Conservation (phyloP, 2,329 filamentous ascomycete species). For the Raffaelea arxii region DNA sequence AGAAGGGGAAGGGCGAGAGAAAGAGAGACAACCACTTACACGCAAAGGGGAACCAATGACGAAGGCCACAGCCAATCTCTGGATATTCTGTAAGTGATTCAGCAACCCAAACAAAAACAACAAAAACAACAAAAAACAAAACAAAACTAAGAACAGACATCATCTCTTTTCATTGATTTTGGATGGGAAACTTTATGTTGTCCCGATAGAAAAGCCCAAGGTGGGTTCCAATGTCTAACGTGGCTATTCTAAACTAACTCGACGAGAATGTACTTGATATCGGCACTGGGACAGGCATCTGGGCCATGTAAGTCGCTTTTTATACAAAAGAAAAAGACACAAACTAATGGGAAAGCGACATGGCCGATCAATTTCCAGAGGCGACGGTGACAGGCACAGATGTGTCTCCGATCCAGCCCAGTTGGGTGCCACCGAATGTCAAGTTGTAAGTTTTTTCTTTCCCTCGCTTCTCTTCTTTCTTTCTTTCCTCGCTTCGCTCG, state of each 20-base stretch:
- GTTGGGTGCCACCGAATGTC: constrained; percentile 8
- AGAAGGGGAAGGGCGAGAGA: too few species aligned
- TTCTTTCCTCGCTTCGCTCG: background rate
- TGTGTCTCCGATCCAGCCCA: constrained; percentile 27
- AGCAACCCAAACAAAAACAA: background rate
- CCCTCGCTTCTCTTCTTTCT: background rate
- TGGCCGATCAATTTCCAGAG: constrained; percentile 6
- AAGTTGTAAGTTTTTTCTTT: too few species aligned
- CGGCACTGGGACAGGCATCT: constrained; percentile 9
- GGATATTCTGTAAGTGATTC: constrained; percentile 20
- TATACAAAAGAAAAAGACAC: too few species aligned
- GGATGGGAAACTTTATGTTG: constrained; percentile 17
- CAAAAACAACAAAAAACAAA: too few species aligned
- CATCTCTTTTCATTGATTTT: constrained; percentile 5
- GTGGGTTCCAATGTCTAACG: too few species aligned
- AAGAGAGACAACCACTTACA: too few species aligned
- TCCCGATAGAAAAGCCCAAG: constrained; percentile 14
- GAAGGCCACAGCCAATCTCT: constrained; percentile 20
- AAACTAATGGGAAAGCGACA: too few species aligned
- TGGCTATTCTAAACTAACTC: too few species aligned
- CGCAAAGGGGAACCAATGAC: too few species aligned
- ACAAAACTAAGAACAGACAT: too few species aligned
- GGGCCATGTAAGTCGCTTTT: too few species aligned
- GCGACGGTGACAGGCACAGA: constrained; percentile 29
- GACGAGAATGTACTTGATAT: constrained; percentile 9